A percentile compares a stretch with the other conserved stretches of the same genome.
phyloP scores from a whole-genome alignment of 2,329 filamentous ascomycete genomes.

The Trichoderma asperellum region DNA sequence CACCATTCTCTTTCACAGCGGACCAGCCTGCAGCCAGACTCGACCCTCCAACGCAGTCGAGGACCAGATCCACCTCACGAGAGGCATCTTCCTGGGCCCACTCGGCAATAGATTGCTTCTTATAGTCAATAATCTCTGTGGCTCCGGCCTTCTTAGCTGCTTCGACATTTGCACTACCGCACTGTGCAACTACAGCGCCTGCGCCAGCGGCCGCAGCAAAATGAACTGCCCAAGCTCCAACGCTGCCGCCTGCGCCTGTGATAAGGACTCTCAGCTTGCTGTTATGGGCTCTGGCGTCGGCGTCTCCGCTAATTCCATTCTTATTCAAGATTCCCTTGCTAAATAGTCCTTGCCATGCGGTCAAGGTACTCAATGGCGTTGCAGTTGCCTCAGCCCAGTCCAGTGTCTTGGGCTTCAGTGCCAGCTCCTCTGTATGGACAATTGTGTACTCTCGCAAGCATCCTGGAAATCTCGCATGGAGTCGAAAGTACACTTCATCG shows the following conservation, averaged over 20 bases:
- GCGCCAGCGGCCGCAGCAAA: conserved; percentile 44
- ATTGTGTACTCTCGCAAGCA: conserved; percentile 42
- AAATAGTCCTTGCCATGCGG: conserved; percentile 49
- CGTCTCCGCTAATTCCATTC: conserved; percentile 37
- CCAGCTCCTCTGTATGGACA: conserved; percentile 40
- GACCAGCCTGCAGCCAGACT: conserved; percentile 42
- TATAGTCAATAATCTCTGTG: conserved; percentile 46
- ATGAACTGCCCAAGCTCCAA: conserved; percentile 48
- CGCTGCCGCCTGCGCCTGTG: conserved; percentile 46
- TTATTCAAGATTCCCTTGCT: conserved; percentile 40
- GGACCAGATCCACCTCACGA: conserved; percentile 41
- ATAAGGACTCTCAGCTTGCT: conserved; percentile 42
- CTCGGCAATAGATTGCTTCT: conserved; percentile 35
- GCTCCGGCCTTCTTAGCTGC: conserved; percentile 42
- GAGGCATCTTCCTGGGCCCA: conserved; percentile 40
- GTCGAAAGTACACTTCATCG: conserved; percentile 43
- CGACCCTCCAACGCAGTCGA: conserved; percentile 46
- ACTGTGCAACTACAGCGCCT: conserved; percentile 43
- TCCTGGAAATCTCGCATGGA: conserved; percentile 36
- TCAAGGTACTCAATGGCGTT: conserved; percentile 47
- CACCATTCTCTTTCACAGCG: conserved; percentile 42
- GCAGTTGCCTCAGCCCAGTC: conserved; percentile 43
- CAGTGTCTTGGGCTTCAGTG: conserved; percentile 41
- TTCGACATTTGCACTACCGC: conserved; percentile 38
- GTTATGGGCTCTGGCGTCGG: conserved; percentile 37